Base-by-base conservation (phyloP, 2,329 filamentous ascomycete genomes). In the Pestalotiopsis fici region DNA sequence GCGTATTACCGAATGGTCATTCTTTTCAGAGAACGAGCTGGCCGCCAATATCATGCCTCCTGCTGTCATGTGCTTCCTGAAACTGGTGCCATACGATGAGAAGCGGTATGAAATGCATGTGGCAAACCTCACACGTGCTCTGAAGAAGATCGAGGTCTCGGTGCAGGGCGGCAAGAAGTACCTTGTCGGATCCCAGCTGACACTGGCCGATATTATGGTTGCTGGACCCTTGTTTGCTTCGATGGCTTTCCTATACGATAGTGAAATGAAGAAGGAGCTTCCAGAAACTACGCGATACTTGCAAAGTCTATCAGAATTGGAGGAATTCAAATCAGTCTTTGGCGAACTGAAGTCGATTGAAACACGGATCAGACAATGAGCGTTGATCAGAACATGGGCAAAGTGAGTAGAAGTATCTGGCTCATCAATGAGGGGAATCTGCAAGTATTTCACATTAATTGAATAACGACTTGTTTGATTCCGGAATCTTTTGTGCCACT, bases 1-100 rank as follows among this genome's bases (percentile, higher is more conserved):
- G 0, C 71, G 75, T 9, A 80, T 86, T 73, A 73, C 77, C 31
- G 78, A 85, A 72, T 87, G 84, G 85, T 73, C 80, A n/a, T 75
- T 71, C 65, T 83, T 82, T 70, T 72, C 80, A 15, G 79, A 83
- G 67, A 73, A 70, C 59, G 81, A 83, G 73, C 62, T 82, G 15
- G 54, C 65, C 27, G 25, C 64, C 39, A 72, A 75, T 69, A 5
- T 72, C 7, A 35, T 72, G 4, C 71, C 73, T 4, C 56, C 70
- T 1, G 47, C 73, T n/a, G 15, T 72, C 47, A 77, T 78, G 77
- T 50, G 64, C 3, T 3, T 78, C n/a, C 55, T 71, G 60, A 79
- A 80, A 71, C 3, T 77, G 7, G 39, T 67, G 5, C 72, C 75
- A 1, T 74, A 65, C 63, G 75, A 80, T 59, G 69, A 76, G 70